Base-by-base conservation (phyloP, 805 yeast species). In the Brettanomyces naardenensis region DNA sequence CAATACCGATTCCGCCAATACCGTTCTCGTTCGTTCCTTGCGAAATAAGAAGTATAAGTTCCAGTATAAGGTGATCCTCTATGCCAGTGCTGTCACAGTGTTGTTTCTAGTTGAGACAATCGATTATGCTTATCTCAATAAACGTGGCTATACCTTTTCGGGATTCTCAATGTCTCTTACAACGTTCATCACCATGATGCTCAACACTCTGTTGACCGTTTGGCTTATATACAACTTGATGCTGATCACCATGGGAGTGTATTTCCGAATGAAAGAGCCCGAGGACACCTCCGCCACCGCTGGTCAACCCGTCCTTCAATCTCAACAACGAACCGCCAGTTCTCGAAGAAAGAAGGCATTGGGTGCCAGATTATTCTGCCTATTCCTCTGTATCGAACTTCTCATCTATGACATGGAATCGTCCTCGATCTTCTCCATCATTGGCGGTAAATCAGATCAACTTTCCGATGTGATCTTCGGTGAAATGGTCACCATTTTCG, bases 221-320 rank as follows among this genome's bases (percentile, higher is more conserved):
- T 61, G 65, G 65, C 31, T 56, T 7, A 38, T 57, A 15, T 59
- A 61, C 42, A 56, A 57, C 37, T 35, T 57, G 10, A 40, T 61
- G 45, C 30, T 61, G 30, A 39, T 61, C 20, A 44, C 56, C 13
- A 47, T 52, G 13, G 66, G 66, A 11, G 43, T 38, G 20, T 43
- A 56, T 25, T 40, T 53, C 28, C n/a, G 15, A 21, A 23, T 34
- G 29, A 26, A 26, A 11, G 18, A 9, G 7, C 7, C 35, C 19
- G 28, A 7, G 19, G 15, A n/a, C 13, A 15, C 15, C 17, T 9
- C 18, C 15, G 14, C 10, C 18, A 15, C 31, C 11, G 31, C 14
- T 2, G 18, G 14, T 9, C 14, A 11, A 9, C 14, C 31, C 9
- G 10, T 28, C 31, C 29, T 22, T 11, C 31, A 19, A 14, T n/a